Conservation (phyloP, 169 alveolate species). For the Plasmodium fragile region DNA sequence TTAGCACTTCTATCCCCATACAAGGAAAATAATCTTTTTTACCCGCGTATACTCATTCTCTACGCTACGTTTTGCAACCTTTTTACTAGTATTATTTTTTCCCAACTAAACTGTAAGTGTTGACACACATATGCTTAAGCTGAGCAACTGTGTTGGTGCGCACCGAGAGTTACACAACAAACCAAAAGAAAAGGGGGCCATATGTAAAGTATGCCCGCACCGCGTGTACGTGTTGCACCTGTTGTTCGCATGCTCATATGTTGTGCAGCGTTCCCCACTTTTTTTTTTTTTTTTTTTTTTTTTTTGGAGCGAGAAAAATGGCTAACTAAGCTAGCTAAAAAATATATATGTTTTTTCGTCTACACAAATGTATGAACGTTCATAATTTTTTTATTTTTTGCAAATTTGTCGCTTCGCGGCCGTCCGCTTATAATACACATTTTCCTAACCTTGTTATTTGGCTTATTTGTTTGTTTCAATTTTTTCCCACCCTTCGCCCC, state of each 20-base stretch:
- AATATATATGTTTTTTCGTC: constrained; percentile 4
- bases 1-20: not conserved
- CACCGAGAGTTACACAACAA: not conserved
- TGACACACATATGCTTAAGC: not conserved
- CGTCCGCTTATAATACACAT: not conserved
- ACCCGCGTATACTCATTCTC: not conserved
- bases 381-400: constrained; percentile 9
- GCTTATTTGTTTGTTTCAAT: not conserved
- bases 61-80: not conserved
- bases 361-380: constrained; percentile 10
- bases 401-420: not conserved
- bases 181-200: not conserved
- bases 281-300: not conserved
- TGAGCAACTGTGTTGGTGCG: not conserved
- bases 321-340: not conserved
- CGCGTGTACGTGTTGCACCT: not conserved
- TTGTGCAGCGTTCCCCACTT: not conserved
- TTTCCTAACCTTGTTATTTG: not conserved
- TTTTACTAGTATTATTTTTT: no score
- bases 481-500: not conserved
- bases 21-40: not conserved
- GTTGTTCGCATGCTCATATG: no score
- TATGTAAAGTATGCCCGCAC: not conserved
- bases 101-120: not conserved
- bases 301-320: not conserved